Percentiles rank a stretch among this genome's conserved stretches.
phyloP scores from a whole-genome alignment of 179 eudicot species.

The Drosera spatulata region DNA sequence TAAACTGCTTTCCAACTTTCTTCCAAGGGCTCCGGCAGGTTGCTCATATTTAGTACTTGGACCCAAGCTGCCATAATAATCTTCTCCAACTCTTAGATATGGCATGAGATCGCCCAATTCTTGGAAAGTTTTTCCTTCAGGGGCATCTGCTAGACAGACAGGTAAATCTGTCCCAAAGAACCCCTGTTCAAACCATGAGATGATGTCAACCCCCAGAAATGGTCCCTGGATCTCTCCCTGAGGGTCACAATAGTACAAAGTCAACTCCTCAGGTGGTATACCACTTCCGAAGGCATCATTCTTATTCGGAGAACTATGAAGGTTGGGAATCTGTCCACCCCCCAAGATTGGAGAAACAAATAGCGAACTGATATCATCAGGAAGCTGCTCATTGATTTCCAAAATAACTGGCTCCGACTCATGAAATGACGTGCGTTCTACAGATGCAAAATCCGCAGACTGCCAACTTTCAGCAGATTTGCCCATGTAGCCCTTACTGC shows the following conservation, averaged over 20 bases:
- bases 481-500: conserved; percentile 10
- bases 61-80: conserved; percentile 16
- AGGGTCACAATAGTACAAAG: conserved; percentile 70
- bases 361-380: conserved; percentile 35
- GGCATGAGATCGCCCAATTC: conserved; percentile 84
- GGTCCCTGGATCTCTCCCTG: conserved; percentile 96
- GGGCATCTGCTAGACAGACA: conserved; percentile 71
- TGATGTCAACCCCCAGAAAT: conserved; percentile 83
- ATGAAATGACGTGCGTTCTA: conserved; percentile 15
- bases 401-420: conserved; percentile 16
- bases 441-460: conserved; percentile 16
- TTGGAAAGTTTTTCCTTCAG: conserved; percentile 49
- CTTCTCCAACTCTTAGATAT: conserved; percentile 37
- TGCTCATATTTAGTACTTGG: conserved; percentile 12
- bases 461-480: conserved; percentile 18
- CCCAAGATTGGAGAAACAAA: conserved; percentile 33
- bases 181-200: conserved; percentile 94
- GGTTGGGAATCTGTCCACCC: conserved; percentile 21
- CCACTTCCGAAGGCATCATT: conserved; percentile 22
- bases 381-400: conserved; percentile 26
- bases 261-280: conserved; percentile 58
- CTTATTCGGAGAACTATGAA: conserved; percentile 22
- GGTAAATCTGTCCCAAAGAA: conserved; percentile 79
- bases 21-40: conserved; percentile 19
- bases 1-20: conserved; percentile 18